A percentile compares a stretch with the other conserved stretches of the same genome.
Conservation (phyloP, 768 basidiomycete genomes). For the Hericium coralloides region DNA sequence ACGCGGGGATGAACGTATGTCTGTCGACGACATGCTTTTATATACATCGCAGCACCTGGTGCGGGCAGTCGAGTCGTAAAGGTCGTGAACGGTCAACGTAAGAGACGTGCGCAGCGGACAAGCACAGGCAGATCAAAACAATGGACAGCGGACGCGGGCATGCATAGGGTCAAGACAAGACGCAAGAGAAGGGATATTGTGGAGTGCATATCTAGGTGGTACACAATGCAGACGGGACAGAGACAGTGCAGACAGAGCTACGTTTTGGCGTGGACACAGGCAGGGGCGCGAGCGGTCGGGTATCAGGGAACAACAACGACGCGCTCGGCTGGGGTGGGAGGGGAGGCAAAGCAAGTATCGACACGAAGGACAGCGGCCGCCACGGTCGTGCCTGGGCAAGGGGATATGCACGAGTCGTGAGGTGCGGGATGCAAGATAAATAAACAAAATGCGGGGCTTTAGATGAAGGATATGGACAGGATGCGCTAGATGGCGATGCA, state of each 20-base stretch:
- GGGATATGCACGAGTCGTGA: too few relatives aligned
- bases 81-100: background rate
- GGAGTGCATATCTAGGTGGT: slow-evolving; percentile 67
- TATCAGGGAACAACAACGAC: too few relatives aligned
- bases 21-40: background rate
- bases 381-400: too few relatives aligned
- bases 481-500: too few relatives aligned
- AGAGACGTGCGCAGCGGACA: background rate
- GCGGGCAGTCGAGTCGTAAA: background rate
- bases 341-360: too few relatives aligned
- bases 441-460: too few relatives aligned
- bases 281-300: too few relatives aligned
- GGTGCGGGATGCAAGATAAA: too few relatives aligned
- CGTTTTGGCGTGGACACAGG: slow-evolving; percentile 2
- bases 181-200: slow-evolving; percentile 20
- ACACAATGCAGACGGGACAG: slow-evolving; percentile 29
- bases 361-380: too few relatives aligned
- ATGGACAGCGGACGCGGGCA: slow-evolving; percentile 15
- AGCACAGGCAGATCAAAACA: slow-evolving; percentile 9
- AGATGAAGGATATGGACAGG: too few relatives aligned
- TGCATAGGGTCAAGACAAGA: slow-evolving; percentile 22
- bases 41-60: background rate
- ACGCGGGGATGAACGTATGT: background rate
- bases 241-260: slow-evolving; percentile 15
- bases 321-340: too few relatives aligned